Evolutionary conservation across 305 asterid genomes (phyloP).

Genomic region (Fraxinus baroniana): DNA sequence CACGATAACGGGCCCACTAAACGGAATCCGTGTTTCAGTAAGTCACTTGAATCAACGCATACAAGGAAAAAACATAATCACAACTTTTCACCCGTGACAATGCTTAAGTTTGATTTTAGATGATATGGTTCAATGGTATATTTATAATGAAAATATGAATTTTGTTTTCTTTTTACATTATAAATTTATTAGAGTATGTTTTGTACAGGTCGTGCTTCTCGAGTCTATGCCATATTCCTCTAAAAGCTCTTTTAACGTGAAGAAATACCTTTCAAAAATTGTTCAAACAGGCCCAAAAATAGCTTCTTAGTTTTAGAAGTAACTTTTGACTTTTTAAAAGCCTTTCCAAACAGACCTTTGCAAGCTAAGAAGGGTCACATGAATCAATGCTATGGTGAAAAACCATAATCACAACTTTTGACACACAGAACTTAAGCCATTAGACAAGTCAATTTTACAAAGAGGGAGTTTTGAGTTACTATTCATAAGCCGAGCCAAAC

Average conservation of each 20-base stretch:
- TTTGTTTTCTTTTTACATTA: not conserved
- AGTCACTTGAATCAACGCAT: constrained; percentile 29
- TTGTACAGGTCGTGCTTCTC: not conserved
- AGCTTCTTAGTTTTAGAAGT: too few relatives aligned
- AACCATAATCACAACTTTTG: not conserved
- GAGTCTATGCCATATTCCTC: not conserved
- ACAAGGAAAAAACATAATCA: not conserved
- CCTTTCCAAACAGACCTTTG: not conserved
- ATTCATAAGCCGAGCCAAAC: too few relatives aligned
- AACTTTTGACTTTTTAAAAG: too few relatives aligned
- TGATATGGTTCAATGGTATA: not conserved
- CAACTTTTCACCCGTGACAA: not conserved
- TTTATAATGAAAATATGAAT: not conserved
- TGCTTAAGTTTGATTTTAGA: not conserved
- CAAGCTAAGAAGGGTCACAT: not conserved
- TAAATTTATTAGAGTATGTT: not conserved
- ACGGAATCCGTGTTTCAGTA: constrained; percentile 71
- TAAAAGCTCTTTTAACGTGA: not conserved
- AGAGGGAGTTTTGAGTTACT: too few relatives aligned
- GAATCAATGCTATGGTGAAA: not conserved
- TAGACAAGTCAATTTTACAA: not conserved
- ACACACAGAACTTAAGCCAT: not conserved
- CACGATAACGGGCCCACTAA: constrained; percentile 84
- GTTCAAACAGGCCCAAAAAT: too few relatives aligned
- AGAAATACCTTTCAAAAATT: not conserved